These are phyloP conservation scores for Leptographium radiaticola DNA, from an alignment of 2,329 filamentous ascomycete species.

Conservation along the genomic window DNA sequence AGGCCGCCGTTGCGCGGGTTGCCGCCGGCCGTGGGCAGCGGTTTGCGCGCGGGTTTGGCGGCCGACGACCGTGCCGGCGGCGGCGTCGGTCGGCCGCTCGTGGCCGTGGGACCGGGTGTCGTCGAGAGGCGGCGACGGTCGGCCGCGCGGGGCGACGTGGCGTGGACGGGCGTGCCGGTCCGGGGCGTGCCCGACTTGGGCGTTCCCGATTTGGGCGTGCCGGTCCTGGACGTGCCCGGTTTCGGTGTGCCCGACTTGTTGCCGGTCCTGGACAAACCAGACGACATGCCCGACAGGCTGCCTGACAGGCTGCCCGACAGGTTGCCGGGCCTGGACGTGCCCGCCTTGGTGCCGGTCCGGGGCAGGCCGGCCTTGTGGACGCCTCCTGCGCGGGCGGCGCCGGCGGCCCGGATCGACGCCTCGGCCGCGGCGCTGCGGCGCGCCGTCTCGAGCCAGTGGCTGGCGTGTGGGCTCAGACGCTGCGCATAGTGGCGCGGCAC, in stretches of 20 bases:
- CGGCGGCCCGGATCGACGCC: conserved; percentile 3
- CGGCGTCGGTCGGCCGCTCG: background rate
- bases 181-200: no score
- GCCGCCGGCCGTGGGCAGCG: conserved; percentile 6
- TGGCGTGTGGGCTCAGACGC: conserved; percentile 8
- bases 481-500: conserved; percentile 7
- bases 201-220: no score
- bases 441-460: conserved; percentile 8
- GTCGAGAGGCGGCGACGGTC: background rate
- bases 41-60: conserved; percentile 5
- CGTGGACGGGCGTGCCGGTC: background rate
- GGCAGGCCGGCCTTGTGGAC: background rate
- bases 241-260: no score
- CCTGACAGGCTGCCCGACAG: no score
- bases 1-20: background rate
- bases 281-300: no score
- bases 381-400: background rate
- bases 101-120: background rate
- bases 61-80: background rate
- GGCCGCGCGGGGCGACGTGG: background rate
- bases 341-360: background rate
- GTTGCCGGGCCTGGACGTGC: background rate
- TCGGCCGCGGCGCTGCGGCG: background rate
- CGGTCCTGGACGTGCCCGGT: no score
- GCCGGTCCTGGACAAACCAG: no score